Conservation (phyloP, 2,329 filamentous ascomycete species). For the Penicillium sp. region DNA sequence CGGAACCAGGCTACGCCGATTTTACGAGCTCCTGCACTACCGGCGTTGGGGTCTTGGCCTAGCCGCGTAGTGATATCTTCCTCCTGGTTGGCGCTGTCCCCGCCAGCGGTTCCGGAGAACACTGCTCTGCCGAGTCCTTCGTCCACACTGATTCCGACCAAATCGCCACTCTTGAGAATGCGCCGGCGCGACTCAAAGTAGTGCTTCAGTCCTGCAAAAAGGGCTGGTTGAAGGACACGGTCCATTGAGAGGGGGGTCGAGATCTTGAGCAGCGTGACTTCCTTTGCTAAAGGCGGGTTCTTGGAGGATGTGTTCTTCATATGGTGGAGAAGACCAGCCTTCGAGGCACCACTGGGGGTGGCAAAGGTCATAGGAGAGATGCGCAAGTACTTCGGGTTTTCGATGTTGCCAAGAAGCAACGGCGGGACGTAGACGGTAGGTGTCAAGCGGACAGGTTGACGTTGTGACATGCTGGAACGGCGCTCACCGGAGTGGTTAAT, state of each 20-base stretch:
- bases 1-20: constrained; percentile 81
- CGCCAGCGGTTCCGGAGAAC: constrained; percentile 60
- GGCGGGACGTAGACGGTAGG: constrained; percentile 76
- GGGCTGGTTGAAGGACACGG: constrained; percentile 74
- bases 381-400: constrained; percentile 71
- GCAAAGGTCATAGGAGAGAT: constrained; percentile 58
- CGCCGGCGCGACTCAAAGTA: constrained; percentile 82
- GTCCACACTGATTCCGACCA: constrained; percentile 86
- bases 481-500: constrained; percentile 50
- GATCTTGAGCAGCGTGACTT: constrained; percentile 84
- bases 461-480: constrained; percentile 54
- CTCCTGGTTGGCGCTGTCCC: constrained; percentile 60
- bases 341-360: constrained; percentile 43
- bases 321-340: constrained; percentile 56
- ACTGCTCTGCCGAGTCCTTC: constrained; percentile 76
- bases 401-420: constrained; percentile 79
- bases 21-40: constrained; percentile 46
- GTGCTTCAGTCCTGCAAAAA: constrained; percentile 80
- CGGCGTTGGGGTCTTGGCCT: constrained; percentile 29
- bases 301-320: constrained; percentile 45
- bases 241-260: constrained; percentile 86
- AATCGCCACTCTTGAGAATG: constrained; percentile 78
- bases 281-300: constrained; percentile 61
- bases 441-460: constrained; percentile 46
- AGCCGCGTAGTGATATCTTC: constrained; percentile 61